Evolutionary conservation across 208 protist species (phyloP).

Genomic region (Paratrypanosoma confusum): DNA sequence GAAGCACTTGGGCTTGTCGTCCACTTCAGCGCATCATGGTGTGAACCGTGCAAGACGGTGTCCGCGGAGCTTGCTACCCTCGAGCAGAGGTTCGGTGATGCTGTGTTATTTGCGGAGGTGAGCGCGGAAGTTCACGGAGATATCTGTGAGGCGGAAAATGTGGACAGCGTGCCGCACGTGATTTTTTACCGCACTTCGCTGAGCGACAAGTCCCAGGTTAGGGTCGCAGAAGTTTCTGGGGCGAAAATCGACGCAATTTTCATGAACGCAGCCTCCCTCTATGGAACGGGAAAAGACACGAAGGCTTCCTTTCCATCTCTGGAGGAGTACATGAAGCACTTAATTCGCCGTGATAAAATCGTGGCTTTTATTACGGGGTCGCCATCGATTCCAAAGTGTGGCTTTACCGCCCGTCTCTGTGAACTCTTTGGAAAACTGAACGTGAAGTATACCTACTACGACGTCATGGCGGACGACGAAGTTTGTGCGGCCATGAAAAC

Average conservation of each 20-base stretch:
- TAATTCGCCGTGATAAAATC: conserved; percentile 67
- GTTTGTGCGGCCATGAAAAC: conserved; percentile 84
- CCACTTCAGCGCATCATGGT: conserved; percentile 86
- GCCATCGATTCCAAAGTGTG: conserved; percentile 81
- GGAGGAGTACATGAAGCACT: conserved; percentile 67
- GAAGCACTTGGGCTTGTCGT: conserved; percentile 50
- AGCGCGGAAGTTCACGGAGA: conserved; percentile 50
- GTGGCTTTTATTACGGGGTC: conserved; percentile 90
- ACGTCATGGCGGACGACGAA: conserved; percentile 84
- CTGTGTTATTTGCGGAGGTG: conserved; percentile 69
- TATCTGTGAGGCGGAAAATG: conserved; percentile 61
- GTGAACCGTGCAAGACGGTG: conserved; percentile 75
- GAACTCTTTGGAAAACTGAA: conserved; percentile 59
- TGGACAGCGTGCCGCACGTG: conserved; percentile 83
- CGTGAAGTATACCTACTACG: conserved; percentile 72
- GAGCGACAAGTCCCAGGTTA: conserved; percentile 25
- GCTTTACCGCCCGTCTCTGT: conserved; percentile 77
- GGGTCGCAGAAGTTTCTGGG: conserved; percentile 70
- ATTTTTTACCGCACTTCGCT: conserved; percentile 65
- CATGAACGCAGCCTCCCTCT: conserved; percentile 71
- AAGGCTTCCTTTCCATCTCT: conserved; percentile 43
- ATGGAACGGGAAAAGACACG: conserved; percentile 40
- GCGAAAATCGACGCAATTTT: conserved; percentile 67
- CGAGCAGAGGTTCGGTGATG: conserved; percentile 23
- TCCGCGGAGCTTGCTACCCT: conserved; percentile 31